Conservation (phyloP, 192 early-diverging fungal genomes). For the Backusella morwellensis region DNA sequence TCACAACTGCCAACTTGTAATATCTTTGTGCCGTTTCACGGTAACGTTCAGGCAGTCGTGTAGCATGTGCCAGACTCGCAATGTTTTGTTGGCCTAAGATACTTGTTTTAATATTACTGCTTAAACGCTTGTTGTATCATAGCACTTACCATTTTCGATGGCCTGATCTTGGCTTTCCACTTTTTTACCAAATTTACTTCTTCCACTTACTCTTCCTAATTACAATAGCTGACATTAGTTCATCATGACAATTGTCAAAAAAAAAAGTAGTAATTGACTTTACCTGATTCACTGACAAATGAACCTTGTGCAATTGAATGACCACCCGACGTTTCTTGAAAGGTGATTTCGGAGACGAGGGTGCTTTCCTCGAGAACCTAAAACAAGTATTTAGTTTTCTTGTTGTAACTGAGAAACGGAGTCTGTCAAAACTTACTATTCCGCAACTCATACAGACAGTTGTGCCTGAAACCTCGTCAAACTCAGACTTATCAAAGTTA, state of each 20-base stretch:
- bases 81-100: constrained; percentile 70
- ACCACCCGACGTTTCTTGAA: constrained; percentile 85
- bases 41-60: constrained; percentile 71
- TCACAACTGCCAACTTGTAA: constrained; percentile 80
- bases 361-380: constrained; percentile 92
- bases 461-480: constrained; percentile 19
- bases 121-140: no score
- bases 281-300: constrained; percentile 41
- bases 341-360: constrained; percentile 90
- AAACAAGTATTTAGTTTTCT: not conserved
- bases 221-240: not conserved
- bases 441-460: constrained; percentile 26
- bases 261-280: no score
- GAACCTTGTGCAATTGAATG: constrained; percentile 78
- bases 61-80: constrained; percentile 65
- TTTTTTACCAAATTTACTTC: constrained; percentile 43
- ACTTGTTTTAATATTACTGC: no score
- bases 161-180: constrained; percentile 72
- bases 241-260: no score
- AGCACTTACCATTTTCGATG: constrained; percentile 47
- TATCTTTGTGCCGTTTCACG: constrained; percentile 82
- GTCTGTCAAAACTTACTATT: constrained; percentile 7
- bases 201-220: constrained; percentile 41
- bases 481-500: constrained; percentile 24
- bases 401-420: no score